Percentiles rank a stretch among this genome's conserved stretches.
These are phyloP conservation scores for Cercospora janseana DNA, from an alignment of 2,329 filamentous ascomycete species.

Conservation along the genomic window DNA sequence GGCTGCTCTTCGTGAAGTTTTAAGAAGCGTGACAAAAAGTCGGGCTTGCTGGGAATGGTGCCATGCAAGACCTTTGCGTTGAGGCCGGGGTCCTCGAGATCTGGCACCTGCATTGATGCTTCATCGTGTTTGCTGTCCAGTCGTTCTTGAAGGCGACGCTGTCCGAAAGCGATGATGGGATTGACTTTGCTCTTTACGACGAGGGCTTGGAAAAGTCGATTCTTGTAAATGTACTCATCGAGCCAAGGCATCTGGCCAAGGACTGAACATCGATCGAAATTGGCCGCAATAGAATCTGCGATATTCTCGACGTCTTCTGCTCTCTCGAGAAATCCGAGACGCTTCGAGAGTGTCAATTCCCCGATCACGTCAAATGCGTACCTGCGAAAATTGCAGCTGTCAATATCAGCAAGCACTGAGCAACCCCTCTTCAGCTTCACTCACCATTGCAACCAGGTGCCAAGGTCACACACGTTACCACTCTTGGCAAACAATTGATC, in stretches of 20 bases:
- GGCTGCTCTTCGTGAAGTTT: slow-evolving; percentile 30
- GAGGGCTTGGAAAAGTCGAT: slow-evolving; percentile 24
- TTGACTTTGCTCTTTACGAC: slow-evolving; percentile 26
- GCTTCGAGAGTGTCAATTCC: slow-evolving; percentile 28
- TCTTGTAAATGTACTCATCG: slow-evolving; percentile 31
- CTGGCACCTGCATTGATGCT: neutral
- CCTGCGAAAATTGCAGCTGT: slow-evolving; percentile 1
- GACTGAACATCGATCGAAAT: slow-evolving; percentile 31
- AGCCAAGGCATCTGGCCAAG: slow-evolving; percentile 36
- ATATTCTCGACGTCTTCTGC: slow-evolving; percentile 24
- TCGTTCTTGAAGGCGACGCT: slow-evolving; percentile 27
- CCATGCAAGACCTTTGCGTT: slow-evolving; percentile 27
- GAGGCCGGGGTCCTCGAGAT: slow-evolving; percentile 22
- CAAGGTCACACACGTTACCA: slow-evolving; percentile 57
- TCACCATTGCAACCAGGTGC: slow-evolving; percentile 72
- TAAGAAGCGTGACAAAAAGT: slow-evolving; percentile 34
- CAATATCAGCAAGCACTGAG: too few species aligned
- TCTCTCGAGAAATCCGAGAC: slow-evolving; percentile 28
- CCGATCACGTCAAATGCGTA: slow-evolving; percentile 31
- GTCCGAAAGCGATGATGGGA: slow-evolving; percentile 30
- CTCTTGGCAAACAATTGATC: slow-evolving; percentile 40
- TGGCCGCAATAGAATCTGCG: slow-evolving; percentile 21
- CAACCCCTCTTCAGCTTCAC: slow-evolving; percentile 34
- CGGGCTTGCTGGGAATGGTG: slow-evolving; percentile 29
- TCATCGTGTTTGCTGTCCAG: slow-evolving; percentile 20